Evolutionary conservation across 2,329 filamentous ascomycete genomes (phyloP), one percentile per base, ranked within the genome.

Genomic region (Phaeosphaeriaceae sp.): DNA sequence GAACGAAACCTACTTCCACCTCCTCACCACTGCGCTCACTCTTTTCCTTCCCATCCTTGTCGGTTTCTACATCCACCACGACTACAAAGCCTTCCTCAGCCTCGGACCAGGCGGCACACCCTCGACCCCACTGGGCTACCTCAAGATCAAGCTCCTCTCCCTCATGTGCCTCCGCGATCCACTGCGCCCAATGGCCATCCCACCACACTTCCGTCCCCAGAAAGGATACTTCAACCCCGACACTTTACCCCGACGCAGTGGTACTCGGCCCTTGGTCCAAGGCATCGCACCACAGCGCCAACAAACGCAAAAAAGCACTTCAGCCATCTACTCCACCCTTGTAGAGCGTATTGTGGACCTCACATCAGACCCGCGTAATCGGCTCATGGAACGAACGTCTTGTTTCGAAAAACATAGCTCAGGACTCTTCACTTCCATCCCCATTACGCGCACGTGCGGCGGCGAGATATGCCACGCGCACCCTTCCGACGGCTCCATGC

Each of bases 381-480:
- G 58, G 11, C 65, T 83, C 19, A 22, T 69, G 1, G 69, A 88
- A 9, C 89, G 86, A 0, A 89, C 85, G 1, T 92, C 89, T 1
- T 93, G 90, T 71, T 88, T 95, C 65, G 92, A 95, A 76, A 94
- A 93, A 79, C 89, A 94, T 71, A 90, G 90, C 44, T 84, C 91
- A 6, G 91, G 89, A 0, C 83, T 96, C 0, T 95, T 94, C 76
- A 85, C 89, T 1, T 81, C 80, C 2, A 81, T 85, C 51, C 88
- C 89, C 0, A 81, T 89, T 61, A 89, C 89, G 71, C 85, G 86
- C 27, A 91, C 88, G 11, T 92, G 89, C 67, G 86, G 89, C 65
- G 91, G 91, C n/a, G 92, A 96, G 78, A 85, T 96, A 45, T 90
- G 87, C 68, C 92, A 96, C 74, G 86, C 92, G 11, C 92, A 96